Evolutionary conservation across 2,329 filamentous ascomycete species (phyloP).

Genomic region (Delphinella strobiligena): DNA sequence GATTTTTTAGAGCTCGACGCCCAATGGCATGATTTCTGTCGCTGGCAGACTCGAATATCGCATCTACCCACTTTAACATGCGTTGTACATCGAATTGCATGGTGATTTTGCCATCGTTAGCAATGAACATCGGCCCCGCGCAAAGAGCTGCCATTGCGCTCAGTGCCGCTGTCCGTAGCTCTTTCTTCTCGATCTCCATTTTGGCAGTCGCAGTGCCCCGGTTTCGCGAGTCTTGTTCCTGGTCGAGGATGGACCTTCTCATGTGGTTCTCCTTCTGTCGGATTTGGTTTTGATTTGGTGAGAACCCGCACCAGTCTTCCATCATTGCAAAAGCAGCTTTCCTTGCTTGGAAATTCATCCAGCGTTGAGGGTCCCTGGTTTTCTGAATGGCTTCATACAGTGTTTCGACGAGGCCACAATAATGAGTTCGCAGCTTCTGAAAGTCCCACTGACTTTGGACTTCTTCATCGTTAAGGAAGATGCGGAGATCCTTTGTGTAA

Average conservation of each 20-base stretch:
- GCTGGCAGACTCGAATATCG: conserved; percentile 84
- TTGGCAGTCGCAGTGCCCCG: conserved; percentile 71
- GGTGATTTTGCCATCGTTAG: conserved; percentile 74
- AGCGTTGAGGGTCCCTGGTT: conserved; percentile 72
- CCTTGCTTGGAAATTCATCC: conserved; percentile 95
- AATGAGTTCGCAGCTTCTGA: conserved; percentile 81
- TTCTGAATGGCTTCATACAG: conserved; percentile 84
- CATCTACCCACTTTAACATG: conserved; percentile 90
- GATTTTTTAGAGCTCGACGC: conserved; percentile 72
- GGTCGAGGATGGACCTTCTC: conserved; percentile 71
- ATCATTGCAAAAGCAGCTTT: conserved; percentile 93
- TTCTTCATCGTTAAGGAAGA: conserved; percentile 89
- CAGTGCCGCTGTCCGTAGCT: conserved; percentile 76
- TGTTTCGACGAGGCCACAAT: conserved; percentile 86
- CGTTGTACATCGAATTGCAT: conserved; percentile 85
- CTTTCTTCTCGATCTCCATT: conserved; percentile 94
- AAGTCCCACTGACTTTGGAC: conserved; percentile 93
- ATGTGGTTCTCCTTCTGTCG: conserved; percentile 74
- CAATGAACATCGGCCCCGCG: conserved; percentile 68
- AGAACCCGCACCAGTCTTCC: conserved; percentile 99
- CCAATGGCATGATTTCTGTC: conserved; percentile 89
- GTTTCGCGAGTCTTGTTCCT: conserved; percentile 60
- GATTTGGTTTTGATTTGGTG: conserved; percentile 76
- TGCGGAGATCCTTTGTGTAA: conserved; percentile 82
- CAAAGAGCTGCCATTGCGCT: conserved; percentile 94